Evolutionary conservation across 176 grass and related monocot species (phyloP), one percentile per base, ranked within the genome.

Genomic region (Avena insularis): DNA sequence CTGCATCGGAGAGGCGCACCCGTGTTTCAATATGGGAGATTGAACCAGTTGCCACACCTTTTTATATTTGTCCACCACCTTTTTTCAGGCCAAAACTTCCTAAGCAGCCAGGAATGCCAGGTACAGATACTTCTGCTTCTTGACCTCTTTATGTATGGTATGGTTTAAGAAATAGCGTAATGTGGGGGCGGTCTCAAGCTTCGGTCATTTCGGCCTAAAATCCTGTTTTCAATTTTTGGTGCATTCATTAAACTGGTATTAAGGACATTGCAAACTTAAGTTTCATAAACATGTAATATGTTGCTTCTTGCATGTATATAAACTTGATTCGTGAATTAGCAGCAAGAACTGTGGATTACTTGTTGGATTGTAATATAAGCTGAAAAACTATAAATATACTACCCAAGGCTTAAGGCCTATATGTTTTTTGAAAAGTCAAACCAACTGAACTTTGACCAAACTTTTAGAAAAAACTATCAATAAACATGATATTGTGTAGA

Each of bases 1-100:
- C 91, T 80, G 89, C 84, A 23, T 92, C 90, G 3, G 97, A 99
- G 83, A 91, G 97, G 61, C 85, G 97, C 73, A 97, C 86, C 43
- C 94, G 94, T 74, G 94, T 99, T 68, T 99, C 97, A 40, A 90
- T 99, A 89, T 99, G 97, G 97, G 97, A 99, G 58, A 99, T 97
- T 19, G 97, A 99, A 90, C 97, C 97, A 73, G 94, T 99, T 40
- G 92, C 94, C 64, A 99, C 94, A 9, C 97, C 97, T 70, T 99
- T 99, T 82, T 99, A 99, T 94, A 94, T 99, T 86, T 99, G 97
- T 48, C 94, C 94, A 62, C 97, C 97, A 11, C 94, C 97, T 14
- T 94, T 94, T 90, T 99, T 94, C 66, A 91, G 89, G 71, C 92
- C 92, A 73, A 97, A 96, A 60, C 81, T 99, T 74, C 87, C 97